Base-by-base conservation (phyloP, 106 monocot genomes). In the Iris macrosiphon region DNA sequence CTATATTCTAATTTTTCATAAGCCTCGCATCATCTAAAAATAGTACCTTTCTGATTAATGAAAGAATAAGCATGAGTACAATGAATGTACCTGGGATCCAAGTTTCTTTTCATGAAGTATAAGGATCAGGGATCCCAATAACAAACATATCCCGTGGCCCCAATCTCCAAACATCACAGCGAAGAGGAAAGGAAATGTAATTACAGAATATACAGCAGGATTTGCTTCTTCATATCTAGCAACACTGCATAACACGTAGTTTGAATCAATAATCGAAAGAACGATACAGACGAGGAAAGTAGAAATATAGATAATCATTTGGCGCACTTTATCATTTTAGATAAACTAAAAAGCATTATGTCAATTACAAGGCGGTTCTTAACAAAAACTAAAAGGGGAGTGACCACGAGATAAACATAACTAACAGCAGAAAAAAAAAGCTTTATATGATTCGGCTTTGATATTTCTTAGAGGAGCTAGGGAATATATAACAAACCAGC, bases 161-260 rank as follows among this genome's bases (percentile, higher is more conserved):
- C 96, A 98, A 63, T 96, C 95, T 38, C 95, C 95, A 77, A 96
- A 96, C 95, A 96, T 96, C 38, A 96, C 95, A 63, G 90, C 96
- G 71, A 98, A 98, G 44, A 98, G 90, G 66, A 90, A 98, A 49
- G 90, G 96, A 59, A 98, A 98, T 30, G 90, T 87, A 44, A 98
- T 45, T 19, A 98, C 82, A 46, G 90, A 80, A 67, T 80, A 98
- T 48, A 90, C 96, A 52, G 82, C 90, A 65, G 96, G 96, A 87
- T 98, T 98, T 67, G 86, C 79, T 72, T 90, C 96, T 72, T 87
- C 77, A 62, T 90, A 98, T 67, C 73, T 75, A 16, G 90, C 90
- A 78, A 98, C 79, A 47, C 96, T 98, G 85, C 77, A 82, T 37
- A 21, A 73, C 23, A 40, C 59, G 20, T 70, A 23, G 19, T 6